Percentiles rank a stretch among this genome's conserved stretches.
Evolutionary conservation across 208 protist genomes (phyloP).

Genomic region (Leishmania arabica): DNA sequence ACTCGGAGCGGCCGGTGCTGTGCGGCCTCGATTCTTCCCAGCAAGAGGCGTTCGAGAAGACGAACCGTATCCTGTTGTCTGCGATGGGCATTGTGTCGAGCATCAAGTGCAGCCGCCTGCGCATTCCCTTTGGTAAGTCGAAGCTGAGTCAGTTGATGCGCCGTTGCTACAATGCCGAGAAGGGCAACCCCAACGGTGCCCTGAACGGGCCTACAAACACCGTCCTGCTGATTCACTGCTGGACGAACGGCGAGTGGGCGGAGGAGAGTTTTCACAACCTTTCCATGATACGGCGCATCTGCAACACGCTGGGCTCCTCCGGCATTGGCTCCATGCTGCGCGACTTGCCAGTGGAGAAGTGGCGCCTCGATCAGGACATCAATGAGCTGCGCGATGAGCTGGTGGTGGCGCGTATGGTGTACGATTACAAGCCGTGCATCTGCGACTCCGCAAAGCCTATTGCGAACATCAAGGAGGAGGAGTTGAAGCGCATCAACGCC

Average conservation of each 20-base stretch:
- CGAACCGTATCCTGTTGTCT: slow-evolving; percentile 73
- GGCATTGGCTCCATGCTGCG: slow-evolving; percentile 85
- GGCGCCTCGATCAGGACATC: slow-evolving; percentile 91
- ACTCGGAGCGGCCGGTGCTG: slow-evolving; percentile 86
- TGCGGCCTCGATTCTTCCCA: slow-evolving; percentile 79
- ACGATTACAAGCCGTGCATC: slow-evolving; percentile 92
- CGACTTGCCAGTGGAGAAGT: slow-evolving; percentile 90
- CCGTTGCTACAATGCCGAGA: slow-evolving; percentile 90
- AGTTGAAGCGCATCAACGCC: slow-evolving; percentile 74
- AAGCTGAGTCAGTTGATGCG: slow-evolving; percentile 90
- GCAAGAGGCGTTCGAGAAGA: slow-evolving; percentile 75
- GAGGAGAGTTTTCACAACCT: slow-evolving; percentile 90
- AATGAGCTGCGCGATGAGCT: slow-evolving; percentile 89
- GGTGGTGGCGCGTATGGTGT: slow-evolving; percentile 77
- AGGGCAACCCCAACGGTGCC: slow-evolving; percentile 69
- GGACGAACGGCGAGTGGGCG: slow-evolving; percentile 76
- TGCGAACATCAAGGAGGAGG: slow-evolving; percentile 90
- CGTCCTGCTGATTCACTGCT: slow-evolving; percentile 83
- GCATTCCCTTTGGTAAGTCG: slow-evolving; percentile 93
- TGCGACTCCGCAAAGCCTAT: slow-evolving; percentile 83
- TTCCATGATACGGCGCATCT: slow-evolving; percentile 82
- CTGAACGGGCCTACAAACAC: slow-evolving; percentile 81
- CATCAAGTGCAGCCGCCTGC: slow-evolving; percentile 90
- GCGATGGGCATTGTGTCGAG: slow-evolving; percentile 85
- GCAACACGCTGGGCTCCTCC: slow-evolving; percentile 78